These are phyloP conservation scores for Naegleria gruberi DNA, from an alignment of 208 protist genomes.

Conservation along the genomic window DNA sequence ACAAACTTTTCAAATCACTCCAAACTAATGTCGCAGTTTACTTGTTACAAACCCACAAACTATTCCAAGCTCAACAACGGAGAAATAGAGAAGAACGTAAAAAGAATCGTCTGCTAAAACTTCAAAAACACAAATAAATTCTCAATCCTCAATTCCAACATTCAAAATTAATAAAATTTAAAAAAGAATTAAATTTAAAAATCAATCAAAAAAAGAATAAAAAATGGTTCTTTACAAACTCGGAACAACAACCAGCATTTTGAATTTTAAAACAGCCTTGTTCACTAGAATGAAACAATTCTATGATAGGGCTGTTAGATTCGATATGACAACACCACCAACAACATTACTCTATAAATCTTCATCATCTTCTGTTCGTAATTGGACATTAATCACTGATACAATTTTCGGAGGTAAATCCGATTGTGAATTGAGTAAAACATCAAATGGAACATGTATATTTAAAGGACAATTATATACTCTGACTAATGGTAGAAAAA, in stretches of 20 bases:
- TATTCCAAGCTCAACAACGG: too few species aligned
- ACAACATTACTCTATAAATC: background rate
- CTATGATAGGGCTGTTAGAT: background rate
- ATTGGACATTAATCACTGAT: background rate
- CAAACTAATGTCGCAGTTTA: too few species aligned
- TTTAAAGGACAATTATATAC: background rate
- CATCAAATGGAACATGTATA: background rate
- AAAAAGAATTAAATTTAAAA: too few species aligned
- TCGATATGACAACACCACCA: background rate
- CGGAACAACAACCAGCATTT: background rate
- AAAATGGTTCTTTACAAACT: background rate
- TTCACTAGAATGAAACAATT: background rate
- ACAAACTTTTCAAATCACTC: too few species aligned
- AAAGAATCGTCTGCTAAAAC: too few species aligned
- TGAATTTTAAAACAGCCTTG: background rate
- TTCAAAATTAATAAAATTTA: too few species aligned
- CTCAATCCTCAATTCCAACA: too few species aligned
- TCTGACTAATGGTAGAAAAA: background rate
- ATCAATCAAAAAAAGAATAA: too few species aligned
- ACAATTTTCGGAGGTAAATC: background rate
- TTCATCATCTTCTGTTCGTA: background rate
- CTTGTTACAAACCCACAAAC: too few species aligned
- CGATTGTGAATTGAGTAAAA: background rate
- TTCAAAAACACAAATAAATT: too few species aligned
- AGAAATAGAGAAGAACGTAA: too few species aligned